phyloP scores from a whole-genome alignment of 768 basidiomycete genomes.

The Termitomyces eurrhizus region DNA sequence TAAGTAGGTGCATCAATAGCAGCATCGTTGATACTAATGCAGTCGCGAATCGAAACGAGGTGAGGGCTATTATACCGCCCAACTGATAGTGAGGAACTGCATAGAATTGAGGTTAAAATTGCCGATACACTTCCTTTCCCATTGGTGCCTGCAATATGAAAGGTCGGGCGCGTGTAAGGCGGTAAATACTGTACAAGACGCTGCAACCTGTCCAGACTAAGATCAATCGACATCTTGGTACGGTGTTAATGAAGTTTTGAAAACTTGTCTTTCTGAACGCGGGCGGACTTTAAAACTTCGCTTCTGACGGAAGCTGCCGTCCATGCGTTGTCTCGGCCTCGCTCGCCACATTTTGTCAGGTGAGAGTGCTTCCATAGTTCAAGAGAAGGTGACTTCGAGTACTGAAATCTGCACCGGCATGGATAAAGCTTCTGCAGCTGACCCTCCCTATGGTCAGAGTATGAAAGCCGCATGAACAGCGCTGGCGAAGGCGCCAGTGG shows the following conservation, averaged over 20 bases:
- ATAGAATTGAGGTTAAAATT: constrained; percentile 73
- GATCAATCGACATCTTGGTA: constrained; percentile 56
- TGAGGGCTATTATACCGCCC: constrained; percentile 95
- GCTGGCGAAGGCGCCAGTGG: neutral
- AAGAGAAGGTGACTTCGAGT: neutral
- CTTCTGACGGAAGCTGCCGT: neutral
- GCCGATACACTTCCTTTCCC: constrained; percentile 95
- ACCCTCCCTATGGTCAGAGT: neutral
- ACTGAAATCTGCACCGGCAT: neutral
- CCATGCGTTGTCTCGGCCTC: neutral
- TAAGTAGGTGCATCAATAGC: constrained; percentile 52
- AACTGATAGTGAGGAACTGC: constrained; percentile 49
- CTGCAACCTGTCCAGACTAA: constrained; percentile 58
- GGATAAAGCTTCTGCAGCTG: neutral
- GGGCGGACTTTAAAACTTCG: neutral
- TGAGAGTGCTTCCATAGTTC: neutral
- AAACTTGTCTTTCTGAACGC: neutral
- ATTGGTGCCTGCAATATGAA: constrained; percentile 94
- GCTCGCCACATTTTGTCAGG: neutral
- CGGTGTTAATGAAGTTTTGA: neutral
- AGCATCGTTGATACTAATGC: constrained; percentile 60
- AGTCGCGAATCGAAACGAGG: constrained; percentile 73
- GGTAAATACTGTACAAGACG: constrained; percentile 52
- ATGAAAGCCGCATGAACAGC: neutral
- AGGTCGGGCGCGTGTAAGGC: constrained; percentile 69